A percentile compares a stretch with the other conserved stretches of the same genome.
Conservation (phyloP, 164 flowering plant genomes). For the Cinnamomum chago region DNA sequence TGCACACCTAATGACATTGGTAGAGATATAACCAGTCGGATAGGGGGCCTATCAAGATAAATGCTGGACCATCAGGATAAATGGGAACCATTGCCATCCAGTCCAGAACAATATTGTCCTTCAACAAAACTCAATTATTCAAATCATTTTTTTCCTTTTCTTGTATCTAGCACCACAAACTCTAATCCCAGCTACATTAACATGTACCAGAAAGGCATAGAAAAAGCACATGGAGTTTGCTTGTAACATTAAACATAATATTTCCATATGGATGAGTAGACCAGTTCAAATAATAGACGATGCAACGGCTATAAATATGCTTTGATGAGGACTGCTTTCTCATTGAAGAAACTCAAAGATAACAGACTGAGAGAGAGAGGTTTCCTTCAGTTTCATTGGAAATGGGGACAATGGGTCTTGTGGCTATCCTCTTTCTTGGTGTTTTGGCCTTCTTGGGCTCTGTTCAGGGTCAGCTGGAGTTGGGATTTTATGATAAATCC, state of each 20-base stretch:
- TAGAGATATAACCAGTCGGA: too few relatives aligned
- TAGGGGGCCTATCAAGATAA: too few relatives aligned
- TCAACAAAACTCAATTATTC: background rate
- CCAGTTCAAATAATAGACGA: background rate
- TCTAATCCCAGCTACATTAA: slow-evolving; percentile 3
- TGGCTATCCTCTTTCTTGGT: background rate
- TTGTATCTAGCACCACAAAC: background rate
- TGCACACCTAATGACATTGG: too few relatives aligned
- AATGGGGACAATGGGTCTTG: background rate
- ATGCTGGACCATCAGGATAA: too few relatives aligned
- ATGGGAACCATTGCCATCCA: too few relatives aligned
- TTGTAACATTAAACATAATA: background rate
- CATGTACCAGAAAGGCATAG: background rate
- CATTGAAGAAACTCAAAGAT: background rate
- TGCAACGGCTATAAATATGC: background rate
- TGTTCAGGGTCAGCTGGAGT: slow-evolving; percentile 40
- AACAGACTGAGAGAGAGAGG: background rate
- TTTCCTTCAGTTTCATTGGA: background rate
- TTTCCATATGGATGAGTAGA: background rate
- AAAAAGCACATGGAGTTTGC: slow-evolving; percentile 1
- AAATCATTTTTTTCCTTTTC: background rate
- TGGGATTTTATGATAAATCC: slow-evolving; percentile 44
- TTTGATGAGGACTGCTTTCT: background rate
- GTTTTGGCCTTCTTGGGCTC: slow-evolving; percentile 26
- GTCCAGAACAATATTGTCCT: background rate